Evolutionary conservation across 2,329 filamentous ascomycete species (phyloP), one percentile per base, ranked within the genome.

Genomic region (Colletotrichum karsti): DNA sequence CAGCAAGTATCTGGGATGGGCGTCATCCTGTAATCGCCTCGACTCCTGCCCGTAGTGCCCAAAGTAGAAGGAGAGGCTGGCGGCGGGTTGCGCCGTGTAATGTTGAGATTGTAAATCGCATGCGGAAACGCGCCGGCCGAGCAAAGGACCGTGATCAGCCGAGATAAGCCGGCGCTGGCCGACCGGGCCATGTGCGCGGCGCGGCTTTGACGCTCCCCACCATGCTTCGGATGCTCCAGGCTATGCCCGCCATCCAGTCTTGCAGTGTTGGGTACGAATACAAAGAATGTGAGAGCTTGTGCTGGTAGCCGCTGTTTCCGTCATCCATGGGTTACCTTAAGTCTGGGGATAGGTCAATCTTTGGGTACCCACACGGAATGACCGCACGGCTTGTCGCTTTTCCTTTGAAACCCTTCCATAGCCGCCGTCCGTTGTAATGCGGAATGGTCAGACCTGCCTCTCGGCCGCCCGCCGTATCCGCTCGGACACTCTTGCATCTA

Each of bases 161-260:
- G 81, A 71, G 58, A 72, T 65, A 81, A 83, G 78, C 81, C 81
- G 81, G 75, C 62, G 69, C 72, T 79, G 77, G 77, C 81, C n/a
- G n/a, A n/a, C n/a, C 81, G 81, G 65, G 62, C 55, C 55, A 70
- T 44, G 41, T 13, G 39, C 51, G 55, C 55, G 66, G 55, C 55
- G 46, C 56, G 63, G 62, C 63, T 62, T 64, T 56, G 55, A 67
- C 63, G 26, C 26, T 22, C 37, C 30, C 65, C 54, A 56, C 61
- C 41, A 18, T 69, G 53, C 60, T 67, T 64, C 64, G 60, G 46
- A 65, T 68, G 46, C 60, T 54, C 61, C 60, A 65, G 65, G 53
- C 54, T 55, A 65, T 68, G 37, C 65, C 61, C 53, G 65, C 53
- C 24, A 56, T 64, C 44, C 30, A 28, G n/a, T 30, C 42, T 33